phyloP scores from a whole-genome alignment of 2,329 filamentous ascomycete species.

The Pseudocercospora musae region DNA sequence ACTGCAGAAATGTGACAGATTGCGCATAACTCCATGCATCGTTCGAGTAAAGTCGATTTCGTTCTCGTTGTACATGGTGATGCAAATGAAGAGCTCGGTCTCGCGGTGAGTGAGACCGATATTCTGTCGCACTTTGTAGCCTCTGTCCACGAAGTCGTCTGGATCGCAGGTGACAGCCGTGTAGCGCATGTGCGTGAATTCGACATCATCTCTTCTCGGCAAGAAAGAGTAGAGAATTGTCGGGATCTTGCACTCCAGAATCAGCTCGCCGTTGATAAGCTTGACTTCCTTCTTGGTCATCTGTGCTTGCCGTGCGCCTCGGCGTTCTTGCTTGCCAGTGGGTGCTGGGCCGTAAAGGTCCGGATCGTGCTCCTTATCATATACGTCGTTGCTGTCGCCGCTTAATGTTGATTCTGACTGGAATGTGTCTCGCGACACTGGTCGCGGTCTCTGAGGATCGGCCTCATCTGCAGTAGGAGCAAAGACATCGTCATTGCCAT shows the following conservation, averaged over 20 bases:
- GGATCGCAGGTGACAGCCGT: constrained; percentile 98
- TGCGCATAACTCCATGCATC: constrained; percentile 98
- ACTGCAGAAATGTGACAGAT: constrained; percentile 93
- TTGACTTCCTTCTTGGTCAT: constrained; percentile 92
- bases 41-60: constrained; percentile 95
- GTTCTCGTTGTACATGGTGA: constrained; percentile 99
- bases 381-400: constrained; percentile 57
- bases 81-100: constrained; percentile 91
- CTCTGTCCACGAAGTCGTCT: constrained; percentile 82
- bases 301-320: constrained; percentile 81
- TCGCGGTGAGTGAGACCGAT: constrained; percentile 80
- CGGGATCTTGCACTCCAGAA: constrained; percentile 97
- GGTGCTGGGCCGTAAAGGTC: constrained; percentile 76
- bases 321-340: constrained; percentile 77
- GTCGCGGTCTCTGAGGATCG: constrained; percentile 51
- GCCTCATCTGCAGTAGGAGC: constrained; percentile 57
- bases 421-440: constrained; percentile 63
- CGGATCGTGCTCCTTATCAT: constrained; percentile 55
- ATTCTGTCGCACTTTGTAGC: constrained; percentile 89
- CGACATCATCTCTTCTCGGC: constrained; percentile 84
- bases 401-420: constrained; percentile 60
- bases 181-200: constrained; percentile 99
- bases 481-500: constrained; percentile 60
- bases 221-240: constrained; percentile 97
- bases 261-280: constrained; percentile 94